phyloP scores from a whole-genome alignment of 2,329 filamentous ascomycete genomes.

The Fusarium transvaalense region DNA sequence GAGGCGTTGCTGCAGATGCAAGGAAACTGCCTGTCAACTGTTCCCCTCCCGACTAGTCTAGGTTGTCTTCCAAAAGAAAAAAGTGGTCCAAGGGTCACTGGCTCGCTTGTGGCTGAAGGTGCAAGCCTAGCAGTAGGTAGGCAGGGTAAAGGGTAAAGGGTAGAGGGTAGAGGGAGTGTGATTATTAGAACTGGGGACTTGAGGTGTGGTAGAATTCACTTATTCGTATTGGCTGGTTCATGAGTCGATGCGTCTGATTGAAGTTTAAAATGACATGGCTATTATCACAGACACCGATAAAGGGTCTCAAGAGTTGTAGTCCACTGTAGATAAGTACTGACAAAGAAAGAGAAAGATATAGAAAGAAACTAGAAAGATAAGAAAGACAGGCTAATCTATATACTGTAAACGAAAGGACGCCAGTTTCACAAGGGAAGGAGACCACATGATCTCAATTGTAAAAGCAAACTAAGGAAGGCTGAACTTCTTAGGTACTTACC shows the following conservation, averaged over 20 bases:
- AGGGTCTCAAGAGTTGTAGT: constrained; percentile 1
- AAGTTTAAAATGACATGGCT: constrained; percentile 31
- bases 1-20: constrained; percentile 44
- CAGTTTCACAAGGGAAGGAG: constrained; percentile 22
- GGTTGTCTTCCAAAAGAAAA: constrained; percentile 27
- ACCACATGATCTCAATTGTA: constrained; percentile 34
- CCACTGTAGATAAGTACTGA: background rate
- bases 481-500: background rate
- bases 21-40: constrained; percentile 34
- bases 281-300: constrained; percentile 2
- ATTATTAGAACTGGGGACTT: constrained; percentile 41
- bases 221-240: constrained; percentile 33
- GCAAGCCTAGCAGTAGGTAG: constrained; percentile 13
- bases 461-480: background rate
- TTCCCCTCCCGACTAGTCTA: constrained; percentile 36
- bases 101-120: constrained; percentile 20
- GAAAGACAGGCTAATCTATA: background rate
- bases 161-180: constrained; percentile 38
- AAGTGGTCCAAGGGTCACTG: constrained; percentile 38
- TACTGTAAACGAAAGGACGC: constrained; percentile 10
- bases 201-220: constrained; percentile 36
- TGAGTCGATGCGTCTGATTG: constrained; percentile 28
- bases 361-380: constrained; percentile 13
- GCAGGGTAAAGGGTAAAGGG: too few relatives aligned
- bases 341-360: background rate